Percentiles rank a stretch among this genome's conserved stretches.
These are phyloP conservation scores for Posidonia australis DNA, from an alignment of 106 monocot genomes.

Conservation along the genomic window DNA sequence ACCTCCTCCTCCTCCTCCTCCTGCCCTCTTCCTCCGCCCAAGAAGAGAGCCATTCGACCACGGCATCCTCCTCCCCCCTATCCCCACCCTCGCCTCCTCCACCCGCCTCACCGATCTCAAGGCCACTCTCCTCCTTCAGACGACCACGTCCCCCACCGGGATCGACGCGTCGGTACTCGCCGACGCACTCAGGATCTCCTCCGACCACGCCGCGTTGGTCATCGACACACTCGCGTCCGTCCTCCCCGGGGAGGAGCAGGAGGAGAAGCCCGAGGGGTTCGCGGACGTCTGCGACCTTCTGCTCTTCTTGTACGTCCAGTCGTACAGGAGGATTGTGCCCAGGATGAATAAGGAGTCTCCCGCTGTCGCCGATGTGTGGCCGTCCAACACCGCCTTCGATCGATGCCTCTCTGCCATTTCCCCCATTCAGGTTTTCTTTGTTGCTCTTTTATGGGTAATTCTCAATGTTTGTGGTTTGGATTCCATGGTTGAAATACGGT, in stretches of 20 bases:
- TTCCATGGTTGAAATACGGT: too few relatives aligned
- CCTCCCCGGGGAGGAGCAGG: constrained; percentile 22
- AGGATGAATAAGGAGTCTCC: constrained; percentile 62
- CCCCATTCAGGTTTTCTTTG: constrained; percentile 58
- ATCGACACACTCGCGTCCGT: constrained; percentile 54
- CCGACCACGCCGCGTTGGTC: constrained; percentile 35
- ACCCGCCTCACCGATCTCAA: constrained; percentile 27
- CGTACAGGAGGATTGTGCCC: constrained; percentile 73
- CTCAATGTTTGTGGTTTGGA: too few relatives aligned
- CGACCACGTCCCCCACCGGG: neutral
- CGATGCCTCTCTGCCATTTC: constrained; percentile 71
- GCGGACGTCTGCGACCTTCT: constrained; percentile 52
- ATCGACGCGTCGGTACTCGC: constrained; percentile 34
- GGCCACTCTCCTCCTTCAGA: constrained; percentile 18
- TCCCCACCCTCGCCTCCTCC: constrained; percentile 70
- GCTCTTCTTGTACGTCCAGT: constrained; percentile 66
- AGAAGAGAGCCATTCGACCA: constrained; percentile 80
- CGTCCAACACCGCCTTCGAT: constrained; percentile 73
- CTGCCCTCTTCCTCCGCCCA: constrained; percentile 37
- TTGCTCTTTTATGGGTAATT: neutral
- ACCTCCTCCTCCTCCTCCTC: neutral
- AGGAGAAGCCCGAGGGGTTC: neutral
- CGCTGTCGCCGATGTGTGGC: constrained; percentile 82
- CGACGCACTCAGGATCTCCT: constrained; percentile 49
- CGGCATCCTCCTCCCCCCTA: constrained; percentile 76